A percentile compares a stretch with the other conserved stretches of the same genome.
These are phyloP conservation scores for Epichloe bromicola DNA, from an alignment of 2,329 filamentous ascomycete genomes.

Conservation along the genomic window DNA sequence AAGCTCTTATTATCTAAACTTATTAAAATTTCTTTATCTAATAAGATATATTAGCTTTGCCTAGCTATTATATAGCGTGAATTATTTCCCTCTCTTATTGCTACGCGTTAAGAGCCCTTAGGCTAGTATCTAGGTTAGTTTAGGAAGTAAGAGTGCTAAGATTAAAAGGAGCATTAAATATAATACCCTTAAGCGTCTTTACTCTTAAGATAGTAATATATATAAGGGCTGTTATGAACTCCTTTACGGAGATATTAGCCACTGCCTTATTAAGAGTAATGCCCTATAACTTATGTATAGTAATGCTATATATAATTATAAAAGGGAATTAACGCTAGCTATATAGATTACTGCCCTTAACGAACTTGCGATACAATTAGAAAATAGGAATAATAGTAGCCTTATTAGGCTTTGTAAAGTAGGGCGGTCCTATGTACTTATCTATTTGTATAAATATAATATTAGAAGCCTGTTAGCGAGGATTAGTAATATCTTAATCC, in stretches of 20 bases:
- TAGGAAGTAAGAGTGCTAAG: background rate
- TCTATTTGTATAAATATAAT: background rate
- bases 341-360: background rate
- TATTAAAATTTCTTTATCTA: too few relatives aligned
- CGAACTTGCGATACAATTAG: background rate
- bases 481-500: background rate
- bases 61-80: too few relatives aligned
- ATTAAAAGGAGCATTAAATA: background rate
- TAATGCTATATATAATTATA: background rate
- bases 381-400: background rate
- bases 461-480: background rate
- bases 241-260: too few relatives aligned
- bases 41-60: too few relatives aligned
- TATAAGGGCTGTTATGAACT: too few relatives aligned
- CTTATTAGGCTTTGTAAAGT: background rate
- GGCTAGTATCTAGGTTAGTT: too few relatives aligned
- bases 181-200: background rate
- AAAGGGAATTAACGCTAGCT: background rate
- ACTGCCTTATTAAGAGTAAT: too few relatives aligned
- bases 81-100: too few relatives aligned
- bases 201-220: background rate
- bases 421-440: background rate
- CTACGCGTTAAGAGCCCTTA: too few relatives aligned
- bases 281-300: background rate
- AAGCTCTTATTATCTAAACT: too few relatives aligned